phyloP scores from a whole-genome alignment of 768 basidiomycete species.

The Glaciozyma antarctica region DNA sequence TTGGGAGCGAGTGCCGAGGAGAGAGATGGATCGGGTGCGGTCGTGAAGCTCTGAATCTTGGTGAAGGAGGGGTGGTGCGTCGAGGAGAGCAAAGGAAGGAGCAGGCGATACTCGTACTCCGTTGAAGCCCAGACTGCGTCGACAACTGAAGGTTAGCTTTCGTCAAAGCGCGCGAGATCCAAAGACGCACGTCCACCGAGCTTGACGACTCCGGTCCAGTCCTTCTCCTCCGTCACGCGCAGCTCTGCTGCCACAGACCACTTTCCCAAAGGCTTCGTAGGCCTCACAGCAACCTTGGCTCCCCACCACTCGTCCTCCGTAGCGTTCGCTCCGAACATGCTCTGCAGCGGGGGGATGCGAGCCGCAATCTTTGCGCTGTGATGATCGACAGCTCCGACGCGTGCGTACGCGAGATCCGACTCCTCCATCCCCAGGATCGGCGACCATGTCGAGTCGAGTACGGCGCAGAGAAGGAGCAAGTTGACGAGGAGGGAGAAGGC shows the following conservation, averaged over 20 bases:
- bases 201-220: conserved; percentile 40
- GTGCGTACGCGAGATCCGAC: conserved; percentile 52
- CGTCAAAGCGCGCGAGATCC: too few relatives aligned
- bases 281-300: conserved; percentile 31
- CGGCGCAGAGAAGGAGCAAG: conserved; percentile 40
- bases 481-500: conserved; percentile 40
- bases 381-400: conserved; percentile 61
- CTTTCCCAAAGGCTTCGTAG: conserved; percentile 29
- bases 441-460: conserved; percentile 48
- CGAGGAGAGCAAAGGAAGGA: conserved; percentile 36
- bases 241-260: conserved; percentile 30
- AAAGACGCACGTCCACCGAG: conserved; percentile 42
- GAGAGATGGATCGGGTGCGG: conserved; percentile 62
- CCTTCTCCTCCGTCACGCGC: conserved; percentile 13
- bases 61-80: conserved; percentile 46
- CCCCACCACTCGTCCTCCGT: conserved; percentile 28
- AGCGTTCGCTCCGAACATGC: not conserved
- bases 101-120: conserved; percentile 49
- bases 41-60: conserved; percentile 53
- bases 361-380: conserved; percentile 55
- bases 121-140: conserved; percentile 59
- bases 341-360: conserved; percentile 47
- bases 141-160: conserved; percentile 33
- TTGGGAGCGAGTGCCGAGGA: conserved; percentile 25
- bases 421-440: conserved; percentile 52